Evolutionary conservation across 805 yeast species (phyloP), one percentile per base, ranked within the genome.

Genomic region (Brettanomyces sp.): DNA sequence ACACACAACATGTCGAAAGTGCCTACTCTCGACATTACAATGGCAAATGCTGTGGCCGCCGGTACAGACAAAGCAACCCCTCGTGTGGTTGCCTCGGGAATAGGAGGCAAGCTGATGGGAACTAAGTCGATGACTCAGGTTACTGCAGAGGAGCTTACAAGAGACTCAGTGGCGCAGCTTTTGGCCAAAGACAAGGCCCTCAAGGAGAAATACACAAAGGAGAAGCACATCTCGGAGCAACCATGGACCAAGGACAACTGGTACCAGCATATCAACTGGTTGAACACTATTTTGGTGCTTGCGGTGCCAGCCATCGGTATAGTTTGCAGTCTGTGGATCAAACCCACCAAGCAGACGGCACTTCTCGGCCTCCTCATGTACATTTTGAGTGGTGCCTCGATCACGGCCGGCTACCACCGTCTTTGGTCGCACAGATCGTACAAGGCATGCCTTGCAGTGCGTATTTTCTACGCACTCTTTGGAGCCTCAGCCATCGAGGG

Each of bases 401-500:
- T 85, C 62, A 85, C 93, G 22, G 93, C 85, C 13, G 95, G 95
- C 44, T 85, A 85, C 65, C 95, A 85, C 59, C 72, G 95, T 65
- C 69, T 82, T 52, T 85, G 81, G 80, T 70, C 93, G 28, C 95
- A 85, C 65, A 79, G 82, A 62, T 71, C 91, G 18, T 85, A 79
- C 57, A 73, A 73, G 45, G 89, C 84, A 13, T 72, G 69, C 49
- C 62, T 72, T 58, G 81, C 86, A 13, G 69, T 82, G 39, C 74
- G 79, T 53, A 57, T 82, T 39, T 77, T 82, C 54, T 83, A 67
- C 59, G 95, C 91, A 5, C 63, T 82, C 25, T 85, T 85, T 56
- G 95, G 95, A 52, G 87, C 91, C 33, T 85, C 89, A 39, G 79
- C 89, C 46, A 80, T 85, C 42, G 89, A 85, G 64, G 95, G 95